Base-by-base conservation (phyloP, 495 filamentous ascomycete species). In the Penicillium parvum region DNA sequence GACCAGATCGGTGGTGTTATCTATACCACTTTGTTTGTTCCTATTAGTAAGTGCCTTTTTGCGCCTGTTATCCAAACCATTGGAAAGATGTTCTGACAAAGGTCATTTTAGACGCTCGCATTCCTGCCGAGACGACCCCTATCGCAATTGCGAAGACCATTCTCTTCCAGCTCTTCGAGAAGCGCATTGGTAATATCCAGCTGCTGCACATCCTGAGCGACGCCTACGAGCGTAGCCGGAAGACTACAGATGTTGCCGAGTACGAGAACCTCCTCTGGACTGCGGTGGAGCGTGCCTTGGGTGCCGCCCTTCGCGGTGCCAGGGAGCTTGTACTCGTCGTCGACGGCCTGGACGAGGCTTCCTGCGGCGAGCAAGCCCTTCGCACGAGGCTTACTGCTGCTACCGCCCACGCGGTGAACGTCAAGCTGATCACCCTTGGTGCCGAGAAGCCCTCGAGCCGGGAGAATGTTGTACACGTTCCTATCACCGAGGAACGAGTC, bases 311-410 rank as follows among this genome's bases (percentile, higher is more conserved):
- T 6, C 44, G 43, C 10, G 56, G 57, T 5, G 51, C 63, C 7
- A 66, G 62, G 35, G 54, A 66, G 19, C 45, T 66, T 1, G 59
- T 69, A 7, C 53, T 69, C 3, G 51, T 69, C 7, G 50, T 69
- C 8, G 64, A 69, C 35, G 65, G 63, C 5, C 26, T 64, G 21
- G 65, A 69, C 32, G 63, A 69, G 40, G 54, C 58, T n/a, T 43
- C 45, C 14, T 50, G 60, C 43, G 62, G 61, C 5, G 60, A 69
- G 37, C 9, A 50, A 3, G 20, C 39, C 20, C 25, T 69, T 20
- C 28, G 61, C 5, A 34, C 58, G 32, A 60, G 49, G 32, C 47
- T 69, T 4, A 45, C 45, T 18, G 15, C 41, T 8, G 52, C 54
- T n/a, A 61, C 60, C 14, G 16, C 53, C 7, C 42, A 60, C n/a